phyloP scores from a whole-genome alignment of 805 yeast species.

The Ogataea trehalophila region DNA sequence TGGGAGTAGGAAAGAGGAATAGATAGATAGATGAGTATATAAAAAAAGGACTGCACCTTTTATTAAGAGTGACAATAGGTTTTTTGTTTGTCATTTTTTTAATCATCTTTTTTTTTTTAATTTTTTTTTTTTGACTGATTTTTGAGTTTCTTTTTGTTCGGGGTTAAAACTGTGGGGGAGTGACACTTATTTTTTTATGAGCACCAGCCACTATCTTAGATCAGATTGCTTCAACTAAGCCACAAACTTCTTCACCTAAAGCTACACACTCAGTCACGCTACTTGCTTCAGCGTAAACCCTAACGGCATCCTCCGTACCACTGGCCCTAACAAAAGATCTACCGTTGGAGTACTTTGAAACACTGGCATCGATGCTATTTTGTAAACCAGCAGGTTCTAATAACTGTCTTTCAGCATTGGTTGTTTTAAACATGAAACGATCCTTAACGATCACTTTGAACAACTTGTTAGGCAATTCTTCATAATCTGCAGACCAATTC shows the following conservation, averaged over 20 bases:
- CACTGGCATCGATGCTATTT: conserved; percentile 58
- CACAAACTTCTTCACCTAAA: conserved; percentile 38
- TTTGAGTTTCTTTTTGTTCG: too few relatives aligned
- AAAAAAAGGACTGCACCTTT: too few relatives aligned
- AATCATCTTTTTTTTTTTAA: too few relatives aligned
- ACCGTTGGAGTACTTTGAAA: conserved; percentile 51
- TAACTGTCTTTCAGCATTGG: conserved; percentile 84
- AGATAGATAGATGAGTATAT: too few relatives aligned
- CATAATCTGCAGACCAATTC: conserved; percentile 73
- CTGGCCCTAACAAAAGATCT: conserved; percentile 94
- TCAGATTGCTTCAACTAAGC: conserved; percentile 27
- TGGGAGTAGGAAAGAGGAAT: too few relatives aligned
- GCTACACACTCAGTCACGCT: conserved; percentile 43
- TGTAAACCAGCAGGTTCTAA: conserved; percentile 78
- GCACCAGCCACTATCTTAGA: neutral
- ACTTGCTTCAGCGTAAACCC: conserved; percentile 89
- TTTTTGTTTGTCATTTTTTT: too few relatives aligned
- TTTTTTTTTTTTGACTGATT: too few relatives aligned
- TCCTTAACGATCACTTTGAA: conserved; percentile 81
- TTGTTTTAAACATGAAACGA: conserved; percentile 72
- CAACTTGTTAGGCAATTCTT: conserved; percentile 82
- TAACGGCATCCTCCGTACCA: conserved; percentile 96
- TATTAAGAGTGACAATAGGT: too few relatives aligned
- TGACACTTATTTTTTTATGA: too few relatives aligned
- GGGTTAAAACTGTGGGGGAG: too few relatives aligned